Evolutionary conservation across 164 flowering plant genomes (phyloP).

Genomic region (Vitis vinifera): DNA sequence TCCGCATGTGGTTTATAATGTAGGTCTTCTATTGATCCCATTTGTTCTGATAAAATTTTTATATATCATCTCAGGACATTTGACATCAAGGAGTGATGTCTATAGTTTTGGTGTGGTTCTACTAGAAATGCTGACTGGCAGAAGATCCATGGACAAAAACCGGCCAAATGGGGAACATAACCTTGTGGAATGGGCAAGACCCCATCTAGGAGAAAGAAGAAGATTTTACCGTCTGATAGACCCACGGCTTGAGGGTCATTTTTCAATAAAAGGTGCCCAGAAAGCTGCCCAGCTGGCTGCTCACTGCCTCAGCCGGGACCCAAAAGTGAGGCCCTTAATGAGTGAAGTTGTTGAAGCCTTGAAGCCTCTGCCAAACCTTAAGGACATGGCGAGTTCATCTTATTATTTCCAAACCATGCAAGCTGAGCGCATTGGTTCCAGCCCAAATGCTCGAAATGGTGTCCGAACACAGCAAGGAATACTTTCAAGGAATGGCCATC

Average conservation of each 20-base stretch:
- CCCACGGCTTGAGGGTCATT: slow-evolving; percentile 87
- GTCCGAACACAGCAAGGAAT: slow-evolving; percentile 29
- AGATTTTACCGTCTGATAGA: slow-evolving; percentile 73
- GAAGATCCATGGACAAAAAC: slow-evolving; percentile 92
- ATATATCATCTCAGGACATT: slow-evolving; percentile 57
- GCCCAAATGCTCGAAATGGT: slow-evolving; percentile 49
- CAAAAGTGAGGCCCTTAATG: slow-evolving; percentile 78
- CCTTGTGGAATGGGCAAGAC: slow-evolving; percentile 92
- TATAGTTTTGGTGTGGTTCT: slow-evolving; percentile 93
- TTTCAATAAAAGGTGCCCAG: slow-evolving; percentile 84
- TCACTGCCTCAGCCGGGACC: slow-evolving; percentile 80
- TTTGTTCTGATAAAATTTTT: slow-evolving; percentile 5
- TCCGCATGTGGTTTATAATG: background rate
- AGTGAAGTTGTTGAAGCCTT: slow-evolving; percentile 78
- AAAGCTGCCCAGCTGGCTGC: slow-evolving; percentile 79
- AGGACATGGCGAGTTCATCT: slow-evolving; percentile 91
- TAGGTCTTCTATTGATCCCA: background rate
- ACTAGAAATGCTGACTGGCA: slow-evolving; percentile 84
- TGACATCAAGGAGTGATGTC: slow-evolving; percentile 86
- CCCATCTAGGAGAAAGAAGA: slow-evolving; percentile 72
- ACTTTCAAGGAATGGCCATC: slow-evolving; percentile 44
- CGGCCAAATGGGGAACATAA: slow-evolving; percentile 90
- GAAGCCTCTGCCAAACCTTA: slow-evolving; percentile 70
- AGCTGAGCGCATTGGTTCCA: slow-evolving; percentile 54
- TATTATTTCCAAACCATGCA: slow-evolving; percentile 70